Base-by-base conservation (phyloP, 768 basidiomycete genomes). In the Plicaturopsis crispa region DNA sequence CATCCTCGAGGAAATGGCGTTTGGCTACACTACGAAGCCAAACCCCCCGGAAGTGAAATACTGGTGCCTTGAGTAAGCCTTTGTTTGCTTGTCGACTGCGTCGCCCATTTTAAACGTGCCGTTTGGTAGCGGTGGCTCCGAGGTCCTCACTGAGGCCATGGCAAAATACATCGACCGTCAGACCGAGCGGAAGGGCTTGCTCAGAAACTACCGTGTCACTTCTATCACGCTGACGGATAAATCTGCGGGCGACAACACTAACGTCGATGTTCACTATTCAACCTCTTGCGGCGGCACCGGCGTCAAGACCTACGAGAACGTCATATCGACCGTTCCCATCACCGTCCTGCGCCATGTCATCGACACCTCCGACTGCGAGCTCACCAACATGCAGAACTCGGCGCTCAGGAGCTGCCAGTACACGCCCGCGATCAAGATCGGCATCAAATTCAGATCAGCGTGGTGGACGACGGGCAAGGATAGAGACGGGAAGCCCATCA, bases 401-500 rank as follows among this genome's bases (percentile, higher is more conserved):
- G 61, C 61, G 6, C 35, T 64, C 33, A 57, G 63, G 2, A 33
- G 48, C 19, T 47, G 62, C n/a, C 36, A 50, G 2, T 65, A 65
- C 26, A 56, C 53, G 7, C 52, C 60, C 3, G 49, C 61, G 4
- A 48, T 53, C 38, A 64, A 66, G 37, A 48, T 66, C 33, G 64
- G 63, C 13, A 53, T 66, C 17, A 52, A 51, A 24, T 66, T 66
- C 52, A 57, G 44, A 26, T 46, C 48, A 5, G 35, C 45, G 13
- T 66, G 65, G 62, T 66, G 64, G 64, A 57, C 47, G 17, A 57
- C 48, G 1, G 39, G 33, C 6, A 42, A 39, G n/a, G 51, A 56
- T 31, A 39, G 35, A 13, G 39, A 48, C 8, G 50, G 52, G 1
- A 39, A 41, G 1, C 44, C 42, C 17, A 24, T 60, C 26, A 48